Base-by-base conservation (phyloP, 495 filamentous ascomycete species). In the Penicillium crystallinum region DNA sequence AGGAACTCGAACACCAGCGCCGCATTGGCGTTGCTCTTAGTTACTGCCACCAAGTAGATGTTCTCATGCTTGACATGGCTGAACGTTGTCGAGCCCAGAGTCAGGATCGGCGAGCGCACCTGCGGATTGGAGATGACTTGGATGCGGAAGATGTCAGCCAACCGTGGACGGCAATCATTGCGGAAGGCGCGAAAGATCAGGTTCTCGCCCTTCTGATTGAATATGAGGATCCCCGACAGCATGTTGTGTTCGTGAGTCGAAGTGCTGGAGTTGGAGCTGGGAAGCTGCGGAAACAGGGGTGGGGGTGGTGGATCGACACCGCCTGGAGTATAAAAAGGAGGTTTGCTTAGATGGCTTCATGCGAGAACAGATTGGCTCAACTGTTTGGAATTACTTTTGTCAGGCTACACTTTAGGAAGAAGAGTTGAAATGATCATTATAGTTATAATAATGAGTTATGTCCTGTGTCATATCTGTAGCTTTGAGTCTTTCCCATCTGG, bases 11-110 rank as follows among this genome's bases (percentile, higher is more conserved):
- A 99, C 21, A 99, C 89, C 47, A 99, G 81, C 40, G 93, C 93
- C 36, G 92, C 93, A 83, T 99, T 99, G 74, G 93, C 93, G 77
- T 99, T 99, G 76, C 93, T 96, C 78, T 96, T 97, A 49, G 93
- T 97, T 56, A 99, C 88, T 19, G 91, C 93, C 44, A 97, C 93
- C 55, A 99, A 68, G 73, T 97, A 99, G 67, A 99, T 97, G 69
- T 99, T 99, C 70, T 99, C 93, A 69, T 96, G 95, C 64, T 96
- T 96, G 70, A 99, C 92, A 82, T 99, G 93, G 77, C 89, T 95
- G 76, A 97, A 98, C 43, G 93, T 99, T 41, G 95, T 97, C 62
- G 89, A 95, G 55, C 95, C 93, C 56, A 99, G 83, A 4, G 93
- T 99, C 39, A 99, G 80, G 75, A 99, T 96, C 46, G 93, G 93